Base-by-base conservation (phyloP, 2,329 filamentous ascomycete genomes). In the Alternaria gansuensis region DNA sequence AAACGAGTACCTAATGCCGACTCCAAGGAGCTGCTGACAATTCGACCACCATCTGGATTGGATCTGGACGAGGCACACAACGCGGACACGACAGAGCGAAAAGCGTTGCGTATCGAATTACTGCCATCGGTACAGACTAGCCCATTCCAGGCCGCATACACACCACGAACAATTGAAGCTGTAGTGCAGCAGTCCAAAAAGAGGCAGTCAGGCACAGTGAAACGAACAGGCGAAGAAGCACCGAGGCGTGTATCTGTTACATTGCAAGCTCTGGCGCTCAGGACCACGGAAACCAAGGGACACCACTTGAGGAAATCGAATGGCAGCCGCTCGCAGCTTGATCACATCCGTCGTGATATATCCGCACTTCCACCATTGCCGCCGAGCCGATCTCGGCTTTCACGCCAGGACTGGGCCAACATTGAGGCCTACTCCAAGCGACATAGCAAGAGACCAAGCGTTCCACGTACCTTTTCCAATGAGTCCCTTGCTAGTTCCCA, bases 391-490 rank as follows among this genome's bases (percentile, higher is more conserved):
- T 66, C 72, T 10, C 66, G 73, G 14, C 43, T 77, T 43, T 77
- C 73, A 5, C 73, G 73, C 26, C 72, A 75, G 31, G 74, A 77
- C 41, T 77, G 73, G 74, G 69, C 68, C 11, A 67, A 72, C 23
- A 75, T 77, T 29, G 66, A 74, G 46, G 71, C 71, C 1, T 77
- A 77, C 49, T 67, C 72, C 4, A 68, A 68, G 29, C 66, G 67
- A 33, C 64, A 72, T 39, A 70, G 63, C 21, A 70, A 67, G 50
- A 62, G 62, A 48, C 63, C 62, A n/a, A 72, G 66, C 48, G 49
- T 54, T 10, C 57, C 67, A 6, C 63, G 67, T 29, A 57, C 63
- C 23, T 36, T 62, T 17, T 69, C 64, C 21, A 65, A 40, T n/a
- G 67, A 67, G 28, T 61, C 59, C 6, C 37, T 37, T 26, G 21